A percentile compares a stretch with the other conserved stretches of the same genome.
Evolutionary conservation across 1,139 yeast species (phyloP).

Genomic region (Lodderomyces parapsilosis): DNA sequence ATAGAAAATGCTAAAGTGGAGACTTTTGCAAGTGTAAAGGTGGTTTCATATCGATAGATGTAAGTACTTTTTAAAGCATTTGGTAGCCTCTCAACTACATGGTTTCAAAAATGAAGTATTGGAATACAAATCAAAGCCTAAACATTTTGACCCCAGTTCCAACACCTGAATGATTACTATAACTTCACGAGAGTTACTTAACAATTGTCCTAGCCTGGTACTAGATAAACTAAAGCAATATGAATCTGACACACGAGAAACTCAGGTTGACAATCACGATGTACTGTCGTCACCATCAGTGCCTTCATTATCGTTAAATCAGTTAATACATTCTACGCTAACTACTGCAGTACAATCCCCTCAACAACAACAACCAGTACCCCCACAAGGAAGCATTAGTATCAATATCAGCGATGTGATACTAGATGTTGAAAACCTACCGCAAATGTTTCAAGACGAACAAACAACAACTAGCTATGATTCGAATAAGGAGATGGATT

Average conservation of each 20-base stretch:
- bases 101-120: no score
- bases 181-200: background rate
- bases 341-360: background rate
- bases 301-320: background rate
- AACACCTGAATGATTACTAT: background rate
- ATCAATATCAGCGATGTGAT: slow-evolving; percentile 4
- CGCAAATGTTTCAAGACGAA: background rate
- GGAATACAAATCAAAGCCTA: no score
- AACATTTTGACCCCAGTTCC: background rate
- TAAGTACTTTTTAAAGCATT: no score
- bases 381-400: background rate
- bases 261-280: no score
- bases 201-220: background rate
- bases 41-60: no score
- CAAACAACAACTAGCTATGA: background rate
- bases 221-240: no score
- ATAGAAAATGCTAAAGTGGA: no score
- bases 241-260: no score
- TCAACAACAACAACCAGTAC: background rate
- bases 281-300: background rate
- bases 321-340: background rate
- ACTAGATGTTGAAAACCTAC: slow-evolving; percentile 3
- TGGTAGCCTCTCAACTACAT: no score
- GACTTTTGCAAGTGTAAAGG: no score
- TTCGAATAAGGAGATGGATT: background rate